Conservation (phyloP, 2,329 filamentous ascomycete species). For the Mariannaea elegans region DNA sequence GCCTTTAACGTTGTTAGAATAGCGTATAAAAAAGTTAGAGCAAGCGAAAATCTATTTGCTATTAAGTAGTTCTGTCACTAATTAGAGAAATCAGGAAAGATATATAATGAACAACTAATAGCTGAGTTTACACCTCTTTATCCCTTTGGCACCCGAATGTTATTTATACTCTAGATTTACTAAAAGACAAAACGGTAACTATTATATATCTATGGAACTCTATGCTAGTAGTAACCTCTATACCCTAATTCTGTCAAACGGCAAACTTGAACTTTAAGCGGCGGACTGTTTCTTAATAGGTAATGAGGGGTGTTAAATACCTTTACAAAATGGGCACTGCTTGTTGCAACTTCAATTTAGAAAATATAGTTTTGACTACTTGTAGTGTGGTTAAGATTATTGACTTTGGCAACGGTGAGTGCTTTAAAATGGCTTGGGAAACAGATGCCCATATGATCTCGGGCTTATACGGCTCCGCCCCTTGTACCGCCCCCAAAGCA, state of each 20-base stretch:
- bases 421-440: conserved; percentile 99
- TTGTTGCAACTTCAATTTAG: conserved; percentile 94
- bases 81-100: conserved; percentile 93
- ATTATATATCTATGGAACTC: conserved; percentile 99
- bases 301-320: conserved; percentile 99
- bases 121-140: conserved; percentile 99
- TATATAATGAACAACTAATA: conserved; percentile 96
- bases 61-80: conserved; percentile 97
- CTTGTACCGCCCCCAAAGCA: conserved; percentile 97
- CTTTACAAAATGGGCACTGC: conserved; percentile 99
- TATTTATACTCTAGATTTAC: conserved; percentile 94
- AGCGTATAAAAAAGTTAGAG: conserved; percentile 92
- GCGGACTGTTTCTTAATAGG: conserved; percentile 99
- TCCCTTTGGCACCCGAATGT: conserved; percentile 97
- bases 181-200: conserved; percentile 98
- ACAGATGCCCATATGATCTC: conserved; percentile 98
- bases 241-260: conserved; percentile 88
- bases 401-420: conserved; percentile 98
- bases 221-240: conserved; percentile 97
- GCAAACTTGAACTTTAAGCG: conserved; percentile 89
- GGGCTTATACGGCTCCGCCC: conserved; percentile 93
- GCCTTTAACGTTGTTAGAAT: conserved; percentile 98
- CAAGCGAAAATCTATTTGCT: conserved; percentile 90
- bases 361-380: conserved; percentile 92
- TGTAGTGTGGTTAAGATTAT: conserved; percentile 96